Conservation (phyloP, 495 filamentous ascomycete species). For the Xylaria nigripes region DNA sequence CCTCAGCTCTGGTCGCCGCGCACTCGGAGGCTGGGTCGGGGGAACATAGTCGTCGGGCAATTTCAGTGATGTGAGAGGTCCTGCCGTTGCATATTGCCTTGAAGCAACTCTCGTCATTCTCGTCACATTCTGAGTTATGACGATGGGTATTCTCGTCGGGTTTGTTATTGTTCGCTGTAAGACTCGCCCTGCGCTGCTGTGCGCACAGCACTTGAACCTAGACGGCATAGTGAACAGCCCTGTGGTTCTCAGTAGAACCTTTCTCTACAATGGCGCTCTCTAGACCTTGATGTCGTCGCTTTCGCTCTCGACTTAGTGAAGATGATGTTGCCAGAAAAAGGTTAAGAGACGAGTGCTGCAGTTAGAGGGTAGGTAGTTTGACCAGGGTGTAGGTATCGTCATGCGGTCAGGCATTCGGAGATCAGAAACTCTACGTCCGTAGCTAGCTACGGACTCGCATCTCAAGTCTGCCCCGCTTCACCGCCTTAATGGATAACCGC, state of each 20-base stretch:
- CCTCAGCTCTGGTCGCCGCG: constrained; percentile 74
- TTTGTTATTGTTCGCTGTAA: constrained; percentile 13
- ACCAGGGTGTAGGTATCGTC: background rate
- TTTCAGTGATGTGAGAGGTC: constrained; percentile 40
- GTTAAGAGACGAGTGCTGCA: background rate
- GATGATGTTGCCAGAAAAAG: background rate
- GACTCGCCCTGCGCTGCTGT: constrained; percentile 17
- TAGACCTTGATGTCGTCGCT: background rate
- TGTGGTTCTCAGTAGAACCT: background rate
- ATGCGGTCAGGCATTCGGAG: background rate
- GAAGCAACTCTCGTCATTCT: constrained; percentile 12
- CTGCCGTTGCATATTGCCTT: constrained; percentile 31
- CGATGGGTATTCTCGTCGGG: constrained; percentile 7
- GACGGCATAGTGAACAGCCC: constrained; percentile 14
- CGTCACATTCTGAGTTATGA: constrained; percentile 15
- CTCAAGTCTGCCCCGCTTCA: background rate
- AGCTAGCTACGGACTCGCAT: too few species aligned
- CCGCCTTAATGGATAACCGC: constrained; percentile 1
- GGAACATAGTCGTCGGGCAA: constrained; percentile 51
- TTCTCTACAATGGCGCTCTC: background rate
- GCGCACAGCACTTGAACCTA: constrained; percentile 19
- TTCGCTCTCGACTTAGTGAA: background rate
- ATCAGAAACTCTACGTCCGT: background rate
- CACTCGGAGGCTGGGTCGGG: constrained; percentile 76
- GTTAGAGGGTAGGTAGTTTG: background rate